These are phyloP conservation scores for Alternaria tenuissima DNA, from an alignment of 2,329 filamentous ascomycete genomes.

Conservation along the genomic window DNA sequence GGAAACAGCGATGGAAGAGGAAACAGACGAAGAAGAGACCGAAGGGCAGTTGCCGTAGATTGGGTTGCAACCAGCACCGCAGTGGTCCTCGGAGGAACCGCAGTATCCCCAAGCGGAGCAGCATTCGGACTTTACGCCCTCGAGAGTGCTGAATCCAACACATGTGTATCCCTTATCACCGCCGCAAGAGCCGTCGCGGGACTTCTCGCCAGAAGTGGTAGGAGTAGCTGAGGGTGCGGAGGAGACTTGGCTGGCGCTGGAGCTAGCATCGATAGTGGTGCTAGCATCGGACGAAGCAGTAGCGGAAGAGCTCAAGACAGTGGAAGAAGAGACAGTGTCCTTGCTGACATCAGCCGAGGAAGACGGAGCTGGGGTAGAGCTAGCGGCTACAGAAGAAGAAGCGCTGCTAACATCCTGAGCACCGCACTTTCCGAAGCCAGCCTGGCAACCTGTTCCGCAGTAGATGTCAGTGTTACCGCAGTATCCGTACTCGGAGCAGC, in stretches of 20 bases:
- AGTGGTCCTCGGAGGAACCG: constrained; percentile 38
- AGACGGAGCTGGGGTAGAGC: not conserved
- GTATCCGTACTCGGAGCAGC: constrained; percentile 55
- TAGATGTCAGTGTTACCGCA: constrained; percentile 43
- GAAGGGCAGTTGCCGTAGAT: constrained; percentile 35
- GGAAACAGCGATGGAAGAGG: constrained; percentile 1
- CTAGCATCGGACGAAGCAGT: not conserved
- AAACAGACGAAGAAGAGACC: constrained; percentile 1
- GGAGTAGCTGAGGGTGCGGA: constrained; percentile 18
- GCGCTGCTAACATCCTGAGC: not conserved
- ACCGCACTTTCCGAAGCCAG: constrained; percentile 25
- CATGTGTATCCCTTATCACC: constrained; percentile 34
- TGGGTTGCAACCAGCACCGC: constrained; percentile 41
- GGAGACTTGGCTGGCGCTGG: constrained; percentile 11
- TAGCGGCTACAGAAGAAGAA: constrained; percentile 1
- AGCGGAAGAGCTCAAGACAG: not conserved
- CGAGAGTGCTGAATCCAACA: constrained; percentile 25
- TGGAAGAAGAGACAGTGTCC: constrained; percentile 8
- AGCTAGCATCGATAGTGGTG: constrained; percentile 1
- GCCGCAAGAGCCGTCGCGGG: constrained; percentile 33
- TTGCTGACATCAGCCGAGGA: not conserved
- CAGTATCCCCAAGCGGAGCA: constrained; percentile 56
- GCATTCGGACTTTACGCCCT: constrained; percentile 51
- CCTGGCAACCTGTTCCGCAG: constrained; percentile 37
- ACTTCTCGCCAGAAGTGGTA: constrained; percentile 22